Base-by-base conservation (phyloP, 371 early-diverging fungal genomes). In the Phascolomyces articulosus region DNA sequence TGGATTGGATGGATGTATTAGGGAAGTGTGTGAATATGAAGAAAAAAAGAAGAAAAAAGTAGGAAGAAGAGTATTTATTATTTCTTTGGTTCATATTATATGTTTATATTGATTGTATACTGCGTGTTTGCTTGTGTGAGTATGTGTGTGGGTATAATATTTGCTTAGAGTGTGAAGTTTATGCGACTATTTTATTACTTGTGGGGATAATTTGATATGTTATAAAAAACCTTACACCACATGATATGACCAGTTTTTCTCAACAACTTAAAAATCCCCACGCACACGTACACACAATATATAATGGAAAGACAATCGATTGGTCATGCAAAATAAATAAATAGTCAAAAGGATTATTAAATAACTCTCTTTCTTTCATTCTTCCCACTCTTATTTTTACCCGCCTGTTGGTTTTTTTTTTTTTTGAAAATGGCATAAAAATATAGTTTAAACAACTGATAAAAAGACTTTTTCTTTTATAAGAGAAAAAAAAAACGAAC, bases 61-160 rank as follows among this genome's bases (percentile, higher is more conserved):
- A 11, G 34, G 11, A 34, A 34, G 34, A 34, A 34, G 34, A 34
- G 34, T 34, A 34, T 34, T 9, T 34, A 9, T 34, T 2, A 34
- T 9, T 34, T n/a, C n/a, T n/a, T n/a, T n/a, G n/a, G 34, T 11
- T 9, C 34, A 9, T 34, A 11, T 34, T 34, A 34, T 34, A 34
- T 2, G 34, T 34, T 34, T 34, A 34, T 34, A 34, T 34, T 34
- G 34, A 6, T 34, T 34, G 21, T 24, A 6, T 7, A 16, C 11
- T 18, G 18, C 4, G 18, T 26, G 24, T 55, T 13, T 28, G 20
- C 40, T 38, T 34, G 58, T 34, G 21, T 23, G 34, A 20, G 29
- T 38, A 58, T 34, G 58, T n/a, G 40, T 21, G n/a, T 58, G 23
- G 11, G 56, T 56, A 28, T 56, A n/a, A n/a, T n/a, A n/a, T n/a